Percentiles rank a stretch among this genome's conserved stretches.
These are phyloP conservation scores for Schizophyllum amplum DNA, from an alignment of 1,284 basidiomycete species.

Conservation along the genomic window DNA sequence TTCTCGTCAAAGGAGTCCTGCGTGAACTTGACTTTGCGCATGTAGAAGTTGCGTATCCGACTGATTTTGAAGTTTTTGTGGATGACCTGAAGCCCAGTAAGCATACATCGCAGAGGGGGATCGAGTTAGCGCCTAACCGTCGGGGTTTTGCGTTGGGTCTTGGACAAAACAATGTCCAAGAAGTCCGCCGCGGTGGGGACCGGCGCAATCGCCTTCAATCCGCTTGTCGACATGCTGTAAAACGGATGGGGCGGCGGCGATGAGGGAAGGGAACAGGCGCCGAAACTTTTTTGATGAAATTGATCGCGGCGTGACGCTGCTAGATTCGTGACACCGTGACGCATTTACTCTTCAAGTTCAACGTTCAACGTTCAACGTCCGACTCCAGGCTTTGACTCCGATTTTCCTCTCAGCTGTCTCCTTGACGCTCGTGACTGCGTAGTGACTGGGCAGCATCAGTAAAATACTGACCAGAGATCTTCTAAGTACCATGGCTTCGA, in stretches of 20 bases:
- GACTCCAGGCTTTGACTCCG: too few relatives aligned
- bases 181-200: constrained; percentile 95
- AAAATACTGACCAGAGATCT: too few relatives aligned
- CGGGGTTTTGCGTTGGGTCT: constrained; percentile 94
- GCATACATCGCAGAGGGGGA: constrained; percentile 1
- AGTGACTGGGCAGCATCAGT: too few relatives aligned
- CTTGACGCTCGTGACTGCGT: too few relatives aligned
- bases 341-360: too few relatives aligned
- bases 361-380: too few relatives aligned
- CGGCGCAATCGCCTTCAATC: constrained; percentile 92
- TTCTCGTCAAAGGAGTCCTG: constrained; percentile 98
- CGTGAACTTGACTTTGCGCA: constrained; percentile 99
- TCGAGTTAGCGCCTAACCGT: constrained; percentile 49
- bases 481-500: too few relatives aligned
- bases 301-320: background rate
- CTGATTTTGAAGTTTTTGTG: constrained; percentile 99
- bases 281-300: background rate
- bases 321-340: background rate
- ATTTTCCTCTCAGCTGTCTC: too few relatives aligned
- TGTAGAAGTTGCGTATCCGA: constrained; percentile 90
- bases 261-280: background rate
- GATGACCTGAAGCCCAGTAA: constrained; percentile 56
- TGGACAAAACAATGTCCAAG: constrained; percentile 90
- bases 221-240: constrained; percentile 70
- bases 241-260: background rate